Base-by-base conservation (phyloP, 1,284 basidiomycete genomes). In the Flammula alnicola region DNA sequence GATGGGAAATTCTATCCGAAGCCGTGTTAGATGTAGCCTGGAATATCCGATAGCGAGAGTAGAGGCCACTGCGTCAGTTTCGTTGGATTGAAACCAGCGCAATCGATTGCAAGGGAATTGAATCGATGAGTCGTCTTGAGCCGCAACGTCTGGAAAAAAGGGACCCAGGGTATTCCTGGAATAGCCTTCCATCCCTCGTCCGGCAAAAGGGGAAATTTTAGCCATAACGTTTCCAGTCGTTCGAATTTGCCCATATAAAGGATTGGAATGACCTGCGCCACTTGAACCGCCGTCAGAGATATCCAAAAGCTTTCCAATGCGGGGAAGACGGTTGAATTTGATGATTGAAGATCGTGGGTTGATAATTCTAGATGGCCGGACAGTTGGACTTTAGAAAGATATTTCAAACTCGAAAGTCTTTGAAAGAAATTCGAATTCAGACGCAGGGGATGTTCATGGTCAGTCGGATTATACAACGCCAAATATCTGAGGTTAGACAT, bases 1-100 rank as follows among this genome's bases (percentile, higher is more conserved):
- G 22, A 39, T 39, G 14, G 37, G 37, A 5, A 39, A 39, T 23
- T 22, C 37, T 39, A 39, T 39, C 23, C 25, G 14, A 16, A 39
- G n/a, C 10, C n/a, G 37, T 9, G 37, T 17, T 14, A 39, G n/a
- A 9, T 39, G 25, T 22, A 39, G 37, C 4, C 23, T 25, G 25
- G 37, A 39, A 39, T 9, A 27, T 39, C 37, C 6, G 36, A 37
- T 22, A 39, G 17, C 3, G 23, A 16, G 20, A 39, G n/a, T 14
- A 16, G 12, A 23, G 25, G 37, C 23, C 37, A 39, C 17, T 39
- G 23, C n/a, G 22, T 25, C 17, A 25, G 37, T 25, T 39, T 39
- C 37, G 8, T 16, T 9, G 19, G 1, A 17, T 26, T 14, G 20
- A 37, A 16, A n/a, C 4, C 12, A 3, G 36, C 10, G n/a, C 35